These are phyloP conservation scores for Oemleria cerasiformis DNA, from an alignment of 306 rosid genomes.

Conservation along the genomic window DNA sequence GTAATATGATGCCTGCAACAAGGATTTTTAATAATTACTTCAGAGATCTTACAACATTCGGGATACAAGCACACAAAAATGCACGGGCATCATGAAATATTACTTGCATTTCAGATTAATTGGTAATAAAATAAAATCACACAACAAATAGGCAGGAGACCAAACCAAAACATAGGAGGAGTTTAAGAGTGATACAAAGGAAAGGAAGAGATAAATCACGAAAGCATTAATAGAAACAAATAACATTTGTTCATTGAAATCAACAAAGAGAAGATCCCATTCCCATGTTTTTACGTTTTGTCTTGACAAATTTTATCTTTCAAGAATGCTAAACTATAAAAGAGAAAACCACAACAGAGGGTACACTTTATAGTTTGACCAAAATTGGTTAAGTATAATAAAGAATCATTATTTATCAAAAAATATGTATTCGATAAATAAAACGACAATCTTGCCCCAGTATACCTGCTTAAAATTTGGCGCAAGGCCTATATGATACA, in stretches of 20 bases:
- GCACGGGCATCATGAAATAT: not conserved
- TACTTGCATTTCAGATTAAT: not conserved
- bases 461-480: slow-evolving; percentile 88
- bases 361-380: not conserved
- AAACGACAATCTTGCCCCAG: not conserved
- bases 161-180: not conserved
- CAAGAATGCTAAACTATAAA: not conserved
- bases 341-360: not conserved
- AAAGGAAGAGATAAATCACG: not conserved
- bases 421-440: not conserved
- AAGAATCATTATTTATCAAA: not conserved
- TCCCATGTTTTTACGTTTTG: not conserved
- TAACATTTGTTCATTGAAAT: not conserved
- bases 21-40: slow-evolving; percentile 14
- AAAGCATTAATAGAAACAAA: not conserved
- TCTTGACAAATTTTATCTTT: not conserved
- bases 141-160: not conserved
- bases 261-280: not conserved
- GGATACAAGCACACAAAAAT: not conserved
- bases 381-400: not conserved
- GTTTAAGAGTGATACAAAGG: not conserved
- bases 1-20: slow-evolving; percentile 77
- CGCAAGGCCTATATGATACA: slow-evolving; percentile 87
- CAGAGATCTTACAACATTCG: slow-evolving; percentile 13
- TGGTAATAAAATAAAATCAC: not conserved